These are phyloP conservation scores for Staphylotrichum tortipilum DNA, from an alignment of 495 filamentous ascomycete species.

Conservation along the genomic window DNA sequence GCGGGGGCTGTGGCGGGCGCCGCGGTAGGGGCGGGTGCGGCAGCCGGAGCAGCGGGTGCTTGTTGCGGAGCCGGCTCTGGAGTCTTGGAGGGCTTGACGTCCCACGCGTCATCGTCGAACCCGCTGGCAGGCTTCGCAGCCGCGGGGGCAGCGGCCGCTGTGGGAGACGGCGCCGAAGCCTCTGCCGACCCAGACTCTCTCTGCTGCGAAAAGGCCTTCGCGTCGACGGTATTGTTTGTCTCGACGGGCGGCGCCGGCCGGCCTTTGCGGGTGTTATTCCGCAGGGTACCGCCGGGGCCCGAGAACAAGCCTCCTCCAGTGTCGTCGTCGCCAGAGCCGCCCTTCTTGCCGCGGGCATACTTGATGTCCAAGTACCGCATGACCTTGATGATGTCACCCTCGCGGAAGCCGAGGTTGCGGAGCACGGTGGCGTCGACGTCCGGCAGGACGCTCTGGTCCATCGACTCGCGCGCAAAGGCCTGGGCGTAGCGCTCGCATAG, in stretches of 20 bases:
- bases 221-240: conserved; percentile 76
- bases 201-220: conserved; percentile 71
- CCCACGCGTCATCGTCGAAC: conserved; percentile 98
- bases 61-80: conserved; percentile 27
- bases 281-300: conserved; percentile 76
- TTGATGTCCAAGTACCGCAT: conserved; percentile 84
- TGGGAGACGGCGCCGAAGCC: conserved; percentile 35
- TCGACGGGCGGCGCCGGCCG: conserved; percentile 77
- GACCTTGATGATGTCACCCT: conserved; percentile 92
- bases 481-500: conserved; percentile 90
- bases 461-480: conserved; percentile 80
- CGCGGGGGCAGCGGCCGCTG: conserved; percentile 27
- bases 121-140: conserved; percentile 50
- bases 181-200: conserved; percentile 31
- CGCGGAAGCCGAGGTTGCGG: conserved; percentile 79
- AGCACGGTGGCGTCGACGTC: conserved; percentile 78
- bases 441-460: conserved; percentile 84
- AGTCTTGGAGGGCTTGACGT: conserved; percentile 79
- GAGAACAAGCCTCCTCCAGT: conserved; percentile 72
- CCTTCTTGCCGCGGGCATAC: conserved; percentile 58
- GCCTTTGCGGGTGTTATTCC: conserved; percentile 93
- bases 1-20: conserved; percentile 17
- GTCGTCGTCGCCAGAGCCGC: conserved; percentile 54
- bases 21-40: conserved; percentile 26
- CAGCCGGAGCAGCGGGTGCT: conserved; percentile 37